Evolutionary conservation across 306 rosid genomes (phyloP), one percentile per base, ranked within the genome.

Genomic region (Lagenaria siceraria): DNA sequence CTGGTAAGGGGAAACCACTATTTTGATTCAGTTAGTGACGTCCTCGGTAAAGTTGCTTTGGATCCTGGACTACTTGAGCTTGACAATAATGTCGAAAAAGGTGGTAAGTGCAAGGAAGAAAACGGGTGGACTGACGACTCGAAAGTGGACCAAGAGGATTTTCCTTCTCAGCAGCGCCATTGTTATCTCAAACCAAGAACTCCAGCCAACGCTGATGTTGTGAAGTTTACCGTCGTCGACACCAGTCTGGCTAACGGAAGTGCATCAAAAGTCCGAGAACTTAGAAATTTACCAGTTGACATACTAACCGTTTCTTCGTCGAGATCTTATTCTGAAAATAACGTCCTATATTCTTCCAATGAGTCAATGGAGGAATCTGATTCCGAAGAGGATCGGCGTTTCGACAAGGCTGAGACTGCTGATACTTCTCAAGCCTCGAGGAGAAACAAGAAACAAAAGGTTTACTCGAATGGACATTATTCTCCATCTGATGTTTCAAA

Each of bases 111-210:
- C 48, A 78, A 42, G 9, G 90, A 90, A 78, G 84, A 90, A 77
- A 72, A 49, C 0, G 76, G 42, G 76, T 72, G 58, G 76, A 72
- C 76, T 4, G 76, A 25, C 0, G 56, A 70, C 36, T 42, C 38
- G 22, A 70, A 70, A 70, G 10, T 43, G 8, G 56, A 24, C 75
- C 75, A 70, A 25, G 75, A 48, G 15, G 84, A 83, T 75, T 85
- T 88, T 80, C 89, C 92, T 29, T 81, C 82, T 65, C 87, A 83
- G 79, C 94, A 86, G 49, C 91, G 97, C 53, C 88, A 87, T 78
- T 90, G 89, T 85, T 94, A 94, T 83, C 92, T 94, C 88, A 90
- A 90, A 84, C 93, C 91, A n/a, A 88, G 91, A 80, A 80, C 96
- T 80, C 89, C 95, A 63, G 83, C 72, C 49, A 62, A 80, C 54